These are phyloP conservation scores for Malus hybrid DNA, from an alignment of 331 rosid species.

Conservation along the genomic window DNA sequence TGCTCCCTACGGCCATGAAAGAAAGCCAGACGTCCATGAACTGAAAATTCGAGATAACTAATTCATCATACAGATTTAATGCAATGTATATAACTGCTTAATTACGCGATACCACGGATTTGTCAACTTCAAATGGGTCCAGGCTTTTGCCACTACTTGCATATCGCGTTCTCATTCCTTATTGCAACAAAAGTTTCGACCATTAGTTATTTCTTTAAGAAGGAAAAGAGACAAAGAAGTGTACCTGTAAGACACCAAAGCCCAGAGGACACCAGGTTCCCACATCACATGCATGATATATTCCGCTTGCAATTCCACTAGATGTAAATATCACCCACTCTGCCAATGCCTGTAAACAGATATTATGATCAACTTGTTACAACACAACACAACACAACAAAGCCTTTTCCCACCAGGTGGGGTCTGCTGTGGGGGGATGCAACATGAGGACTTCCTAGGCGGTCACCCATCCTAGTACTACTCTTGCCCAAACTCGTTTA, in stretches of 20 bases:
- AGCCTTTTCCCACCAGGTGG: too few species aligned
- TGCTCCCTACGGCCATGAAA: slow-evolving; percentile 95
- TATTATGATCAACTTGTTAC: slow-evolving; percentile 3
- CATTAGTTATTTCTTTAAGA: background rate
- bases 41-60: slow-evolving; percentile 42
- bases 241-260: slow-evolving; percentile 72
- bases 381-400: background rate
- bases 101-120: background rate
- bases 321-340: slow-evolving; percentile 85
- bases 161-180: background rate
- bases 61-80: background rate
- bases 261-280: slow-evolving; percentile 87
- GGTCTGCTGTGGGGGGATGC: too few species aligned
- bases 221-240: slow-evolving; percentile 11
- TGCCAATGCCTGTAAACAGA: slow-evolving; percentile 62
- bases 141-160: background rate
- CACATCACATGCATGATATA: slow-evolving; percentile 96
- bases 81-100: background rate
- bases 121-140: background rate
- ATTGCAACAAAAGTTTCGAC: background rate
- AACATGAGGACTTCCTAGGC: too few species aligned
- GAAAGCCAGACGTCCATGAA: slow-evolving; percentile 98
- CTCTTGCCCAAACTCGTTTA: too few species aligned
- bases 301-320: slow-evolving; percentile 81
- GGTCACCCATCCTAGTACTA: too few species aligned